Conservation (phyloP, 2,329 filamentous ascomycete genomes). For the Cladosporium sp. region DNA sequence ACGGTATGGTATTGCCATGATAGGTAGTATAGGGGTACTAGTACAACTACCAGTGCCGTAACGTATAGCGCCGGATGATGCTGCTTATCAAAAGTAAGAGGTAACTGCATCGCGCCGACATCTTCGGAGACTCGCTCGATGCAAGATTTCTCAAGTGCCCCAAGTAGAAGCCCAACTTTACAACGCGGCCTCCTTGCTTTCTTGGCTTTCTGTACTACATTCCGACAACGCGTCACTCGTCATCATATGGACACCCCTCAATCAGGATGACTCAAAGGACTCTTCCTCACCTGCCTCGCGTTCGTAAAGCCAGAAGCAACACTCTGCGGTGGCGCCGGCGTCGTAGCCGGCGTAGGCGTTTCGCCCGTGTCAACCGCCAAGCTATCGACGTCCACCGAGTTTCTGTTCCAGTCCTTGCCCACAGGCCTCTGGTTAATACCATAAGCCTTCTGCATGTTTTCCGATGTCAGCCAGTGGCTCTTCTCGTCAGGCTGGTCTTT, state of each 20-base stretch:
- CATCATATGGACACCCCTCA: background rate
- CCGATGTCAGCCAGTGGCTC: constrained; percentile 21
- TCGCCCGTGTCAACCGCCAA: constrained; percentile 11
- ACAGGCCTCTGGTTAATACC: constrained; percentile 15
- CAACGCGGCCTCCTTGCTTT: constrained; percentile 9
- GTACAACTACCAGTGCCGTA: constrained; percentile 11
- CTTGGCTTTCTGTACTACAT: constrained; percentile 9
- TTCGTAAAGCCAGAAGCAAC: background rate
- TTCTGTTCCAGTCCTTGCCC: constrained; percentile 11
- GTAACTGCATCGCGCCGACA: constrained; percentile 15
- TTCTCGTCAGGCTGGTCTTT: constrained; percentile 11
- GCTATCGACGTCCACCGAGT: constrained; percentile 16
- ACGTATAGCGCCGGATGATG: constrained; percentile 14
- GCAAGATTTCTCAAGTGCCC: background rate
- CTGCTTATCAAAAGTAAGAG: constrained; percentile 14
- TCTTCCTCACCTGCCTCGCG: background rate
- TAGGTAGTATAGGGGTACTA: constrained; percentile 21
- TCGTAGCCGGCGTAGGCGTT: background rate
- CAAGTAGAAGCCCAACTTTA: background rate
- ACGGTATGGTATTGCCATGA: constrained; percentile 17
- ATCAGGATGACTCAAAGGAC: background rate
- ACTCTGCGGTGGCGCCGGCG: background rate
- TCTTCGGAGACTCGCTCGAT: constrained; percentile 9
- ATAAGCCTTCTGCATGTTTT: constrained; percentile 31
- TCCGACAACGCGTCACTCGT: constrained; percentile 13